Evolutionary conservation across 441 rosid genomes (phyloP), one percentile per base, ranked within the genome.

Genomic region (Adansonia gregorii): DNA sequence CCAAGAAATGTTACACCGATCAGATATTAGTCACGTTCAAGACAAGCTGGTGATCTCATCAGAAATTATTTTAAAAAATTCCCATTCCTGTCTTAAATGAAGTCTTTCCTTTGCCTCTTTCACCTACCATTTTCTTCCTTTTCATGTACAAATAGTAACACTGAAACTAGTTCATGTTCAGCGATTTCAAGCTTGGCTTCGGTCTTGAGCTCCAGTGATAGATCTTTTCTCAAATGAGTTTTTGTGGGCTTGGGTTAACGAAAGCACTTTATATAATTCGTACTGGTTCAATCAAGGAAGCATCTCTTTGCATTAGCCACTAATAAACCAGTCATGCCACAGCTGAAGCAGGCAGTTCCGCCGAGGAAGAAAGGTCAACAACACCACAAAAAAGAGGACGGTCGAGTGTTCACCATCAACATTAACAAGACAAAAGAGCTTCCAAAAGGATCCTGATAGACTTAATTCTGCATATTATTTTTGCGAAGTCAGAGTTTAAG

Each of bases 151-250:
- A 74, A 1, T 24, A 24, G 75, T 72, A 81, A 51, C 78, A 77
- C 76, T 43, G 70, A 79, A 3, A 60, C 87, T 59, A 78, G 83
- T 72, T 86, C 91, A 17, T 82, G 83, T 72, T 87, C 92, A 10
- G 89, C 90, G 2, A 67, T 81, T 14, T 86, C 91, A 0, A 75
- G 76, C 20, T 81, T 95, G 0, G 86, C 94, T 69, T 86, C 93
- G 2, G 54, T 82, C 78, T 79, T 83, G 43, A 86, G 72, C 78
- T 82, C 89, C 0, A 94, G 87, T 65, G 97, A 89, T 7, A 77
- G 95, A 19, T 88, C 94, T 24, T 14, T 94, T 94, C 81, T 91
- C 98, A 46, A 92, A 90, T 24, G 97, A 93, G 79, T 92, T 90
- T 74, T 82, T 94, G 80, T 86, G 88, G 83, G 86, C 97, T 4